These are phyloP conservation scores for Backusella macrospora DNA, from an alignment of 192 early-diverging fungal species.

Conservation along the genomic window DNA sequence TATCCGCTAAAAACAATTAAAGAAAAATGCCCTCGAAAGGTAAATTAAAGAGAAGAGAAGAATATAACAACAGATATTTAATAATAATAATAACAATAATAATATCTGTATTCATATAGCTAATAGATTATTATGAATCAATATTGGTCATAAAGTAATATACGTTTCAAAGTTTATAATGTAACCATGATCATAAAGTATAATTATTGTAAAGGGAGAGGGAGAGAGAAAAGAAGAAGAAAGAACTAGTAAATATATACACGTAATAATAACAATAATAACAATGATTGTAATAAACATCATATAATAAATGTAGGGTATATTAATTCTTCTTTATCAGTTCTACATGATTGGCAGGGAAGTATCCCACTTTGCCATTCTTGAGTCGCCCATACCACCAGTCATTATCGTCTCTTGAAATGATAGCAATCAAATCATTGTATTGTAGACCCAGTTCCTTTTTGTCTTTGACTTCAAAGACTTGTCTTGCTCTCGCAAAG, in stretches of 20 bases:
- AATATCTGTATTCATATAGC: not conserved
- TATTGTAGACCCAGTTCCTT: not conserved
- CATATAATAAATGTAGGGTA: not conserved
- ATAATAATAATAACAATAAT: not conserved
- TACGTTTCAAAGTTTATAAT: not conserved
- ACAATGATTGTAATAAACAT: not conserved
- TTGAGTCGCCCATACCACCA: conserved; percentile 94
- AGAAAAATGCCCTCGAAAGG: not conserved
- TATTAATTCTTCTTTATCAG: conserved; percentile 71
- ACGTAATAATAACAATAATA: not conserved
- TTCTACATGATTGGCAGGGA: conserved; percentile 90
- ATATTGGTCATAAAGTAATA: not conserved
- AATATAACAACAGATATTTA: not conserved
- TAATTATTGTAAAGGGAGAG: not conserved
- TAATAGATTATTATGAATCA: conserved; percentile 5
- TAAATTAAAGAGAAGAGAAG: not conserved
- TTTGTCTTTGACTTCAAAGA: not conserved
- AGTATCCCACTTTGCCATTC: conserved; percentile 81
- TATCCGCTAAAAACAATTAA: not conserved
- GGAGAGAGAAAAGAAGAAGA: too few species aligned
- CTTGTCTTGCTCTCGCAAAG: not conserved
- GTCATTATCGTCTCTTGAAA: conserved; percentile 21
- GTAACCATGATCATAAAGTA: too few species aligned
- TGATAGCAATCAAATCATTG: conserved; percentile 4
- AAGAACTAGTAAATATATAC: too few species aligned